phyloP scores from a whole-genome alignment of 202 grass and related monocot genomes.

The Setaria viridis region DNA sequence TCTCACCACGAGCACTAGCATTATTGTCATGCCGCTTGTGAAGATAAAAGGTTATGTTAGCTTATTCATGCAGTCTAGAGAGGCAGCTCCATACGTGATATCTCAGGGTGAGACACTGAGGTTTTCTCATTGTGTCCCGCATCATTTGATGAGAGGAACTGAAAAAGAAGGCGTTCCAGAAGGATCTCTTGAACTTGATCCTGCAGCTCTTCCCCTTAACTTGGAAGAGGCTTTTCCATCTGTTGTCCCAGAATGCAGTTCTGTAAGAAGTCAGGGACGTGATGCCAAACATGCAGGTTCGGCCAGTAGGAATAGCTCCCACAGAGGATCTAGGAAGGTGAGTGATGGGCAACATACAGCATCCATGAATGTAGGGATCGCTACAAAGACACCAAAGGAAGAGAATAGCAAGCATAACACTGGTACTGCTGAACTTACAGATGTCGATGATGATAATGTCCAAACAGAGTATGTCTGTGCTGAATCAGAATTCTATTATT shows the following conservation, averaged over 20 bases:
- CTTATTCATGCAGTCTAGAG: constrained; percentile 75
- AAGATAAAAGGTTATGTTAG: constrained; percentile 87
- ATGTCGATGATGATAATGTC: constrained; percentile 14
- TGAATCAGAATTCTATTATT: constrained; percentile 65
- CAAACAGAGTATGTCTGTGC: constrained; percentile 37
- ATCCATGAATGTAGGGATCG: constrained; percentile 12
- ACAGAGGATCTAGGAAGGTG: constrained; percentile 11
- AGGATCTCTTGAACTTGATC: constrained; percentile 88
- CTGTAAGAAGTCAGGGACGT: constrained; percentile 38
- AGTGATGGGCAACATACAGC: constrained; percentile 31
- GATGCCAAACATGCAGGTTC: constrained; percentile 34
- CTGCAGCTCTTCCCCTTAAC: constrained; percentile 75
- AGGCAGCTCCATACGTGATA: constrained; percentile 58
- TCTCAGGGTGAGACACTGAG: constrained; percentile 69
- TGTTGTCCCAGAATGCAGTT: constrained; percentile 53
- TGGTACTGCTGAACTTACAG: constrained; percentile 13
- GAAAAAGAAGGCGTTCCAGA: constrained; percentile 77
- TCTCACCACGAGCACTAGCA: constrained; percentile 60
- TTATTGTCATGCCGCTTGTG: constrained; percentile 67
- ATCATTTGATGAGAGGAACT: constrained; percentile 58
- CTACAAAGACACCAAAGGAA: constrained; percentile 32
- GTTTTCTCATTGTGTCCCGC: constrained; percentile 83
- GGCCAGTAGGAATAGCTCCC: constrained; percentile 17
- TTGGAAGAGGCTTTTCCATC: constrained; percentile 69
- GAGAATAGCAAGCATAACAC: constrained; percentile 37